Percentiles rank a stretch among this genome's conserved stretches.
Evolutionary conservation across 257 asterid species (phyloP).

Genomic region (Solanum pimpinellifolium): DNA sequence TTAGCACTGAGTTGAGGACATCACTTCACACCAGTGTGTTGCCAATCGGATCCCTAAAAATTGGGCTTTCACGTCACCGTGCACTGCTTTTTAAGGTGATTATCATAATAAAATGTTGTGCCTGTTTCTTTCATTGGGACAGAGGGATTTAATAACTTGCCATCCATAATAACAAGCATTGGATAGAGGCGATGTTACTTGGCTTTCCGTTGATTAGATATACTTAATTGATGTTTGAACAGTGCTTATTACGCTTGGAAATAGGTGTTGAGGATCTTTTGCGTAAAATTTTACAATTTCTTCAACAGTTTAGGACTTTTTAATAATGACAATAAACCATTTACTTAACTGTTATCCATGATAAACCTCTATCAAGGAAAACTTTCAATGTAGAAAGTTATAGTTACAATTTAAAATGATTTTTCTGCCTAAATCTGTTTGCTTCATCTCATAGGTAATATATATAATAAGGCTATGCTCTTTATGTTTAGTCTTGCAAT

Average conservation of each 20-base stretch:
- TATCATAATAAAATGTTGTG: not conserved
- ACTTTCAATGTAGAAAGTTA: not conserved
- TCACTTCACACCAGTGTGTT: constrained; percentile 85
- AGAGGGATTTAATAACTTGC: not conserved
- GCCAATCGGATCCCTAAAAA: constrained; percentile 79
- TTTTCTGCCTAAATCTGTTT: not conserved
- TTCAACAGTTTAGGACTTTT: not conserved
- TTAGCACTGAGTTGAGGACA: constrained; percentile 70
- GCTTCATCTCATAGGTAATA: not conserved
- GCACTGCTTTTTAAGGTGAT: constrained; percentile 94
- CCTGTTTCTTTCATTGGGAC: not conserved
- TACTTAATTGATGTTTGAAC: not conserved
- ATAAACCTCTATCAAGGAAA: not conserved
- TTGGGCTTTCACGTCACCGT: constrained; percentile 95
- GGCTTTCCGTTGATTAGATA: not conserved
- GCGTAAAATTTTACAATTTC: not conserved
- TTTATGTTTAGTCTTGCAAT: not conserved
- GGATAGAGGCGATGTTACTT: not conserved
- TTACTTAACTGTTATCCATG: not conserved
- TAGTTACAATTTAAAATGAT: not conserved
- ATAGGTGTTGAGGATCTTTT: not conserved
- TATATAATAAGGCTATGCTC: not conserved
- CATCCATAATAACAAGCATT: not conserved
- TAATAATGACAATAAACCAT: not conserved
- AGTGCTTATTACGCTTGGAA: not conserved